Percentiles rank a stretch among this genome's conserved stretches.
These are phyloP conservation scores for Trametes polyzona DNA, from an alignment of 1,284 basidiomycete species.

Conservation along the genomic window DNA sequence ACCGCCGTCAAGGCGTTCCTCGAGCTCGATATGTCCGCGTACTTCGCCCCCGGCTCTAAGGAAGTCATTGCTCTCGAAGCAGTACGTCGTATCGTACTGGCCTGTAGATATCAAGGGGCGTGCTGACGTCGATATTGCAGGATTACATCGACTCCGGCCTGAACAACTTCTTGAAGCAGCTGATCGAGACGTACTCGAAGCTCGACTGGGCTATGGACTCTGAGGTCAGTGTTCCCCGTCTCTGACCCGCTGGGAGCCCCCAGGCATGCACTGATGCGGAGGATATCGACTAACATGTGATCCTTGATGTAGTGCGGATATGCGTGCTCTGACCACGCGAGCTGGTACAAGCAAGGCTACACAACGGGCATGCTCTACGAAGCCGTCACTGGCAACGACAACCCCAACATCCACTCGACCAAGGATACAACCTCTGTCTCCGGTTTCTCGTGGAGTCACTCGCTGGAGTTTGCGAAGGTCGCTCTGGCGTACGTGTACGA, in stretches of 20 bases:
- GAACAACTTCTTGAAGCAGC: conserved; percentile 43
- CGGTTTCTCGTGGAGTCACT: conserved; percentile 61
- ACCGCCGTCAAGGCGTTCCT: conserved; percentile 51
- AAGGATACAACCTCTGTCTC: conserved; percentile 40
- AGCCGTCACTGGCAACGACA: conserved; percentile 44
- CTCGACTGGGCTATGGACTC: conserved; percentile 45
- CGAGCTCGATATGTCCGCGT: conserved; percentile 57
- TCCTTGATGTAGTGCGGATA: conserved; percentile 41
- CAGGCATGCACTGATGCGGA: too few species aligned
- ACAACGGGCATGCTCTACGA: conserved; percentile 48
- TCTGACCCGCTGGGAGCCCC: not conserved
- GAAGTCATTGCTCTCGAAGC: conserved; percentile 67
- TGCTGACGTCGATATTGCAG: not conserved
- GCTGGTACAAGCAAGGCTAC: conserved; percentile 51
- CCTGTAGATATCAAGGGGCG: not conserved
- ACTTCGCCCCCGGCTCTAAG: conserved; percentile 61
- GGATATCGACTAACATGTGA: not conserved
- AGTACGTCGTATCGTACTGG: not conserved
- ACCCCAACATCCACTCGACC: conserved; percentile 57
- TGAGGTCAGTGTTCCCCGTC: conserved; percentile 35
- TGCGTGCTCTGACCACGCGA: conserved; percentile 49
- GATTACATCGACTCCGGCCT: conserved; percentile 59
- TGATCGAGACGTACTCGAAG: conserved; percentile 43
- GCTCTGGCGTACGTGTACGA: conserved; percentile 55
- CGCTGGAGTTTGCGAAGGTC: conserved; percentile 57